Base-by-base conservation (phyloP, 495 filamentous ascomycete species). In the Chaetomium tenue region DNA sequence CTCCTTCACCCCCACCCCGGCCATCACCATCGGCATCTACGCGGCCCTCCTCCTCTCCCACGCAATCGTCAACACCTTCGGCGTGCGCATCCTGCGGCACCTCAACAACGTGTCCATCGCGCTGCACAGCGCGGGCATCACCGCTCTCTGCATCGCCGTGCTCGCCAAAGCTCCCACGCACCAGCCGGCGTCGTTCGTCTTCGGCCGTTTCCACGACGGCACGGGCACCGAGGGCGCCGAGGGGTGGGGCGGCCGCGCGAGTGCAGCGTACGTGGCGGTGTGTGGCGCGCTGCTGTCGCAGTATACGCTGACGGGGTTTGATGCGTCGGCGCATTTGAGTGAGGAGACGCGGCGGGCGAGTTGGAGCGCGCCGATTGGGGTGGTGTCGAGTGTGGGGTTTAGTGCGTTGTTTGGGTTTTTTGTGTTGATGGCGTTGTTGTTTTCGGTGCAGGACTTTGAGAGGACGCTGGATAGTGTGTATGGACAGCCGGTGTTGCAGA, bases 331-430 rank as follows among this genome's bases (percentile, higher is more conserved):
- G 2, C 86, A 88, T 68, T 64, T 88, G 18, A 80, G 76, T 33
- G 86, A 88, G 66, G 86, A 88, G 70, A 87, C 85, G 0, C 73
- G 75, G 33, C 84, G 82, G 0, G 86, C 86, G n/a, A 75, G 79
- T 30, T 86, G 84, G 83, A 80, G 75, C 22, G 85, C 86, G 0
- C 85, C 86, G 2, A 81, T 87, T 40, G 86, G 86, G 13, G 85
- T 88, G 0, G 74, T 88, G 11, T 82, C 79, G 40, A 85, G 82
- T 16, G 83, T 87, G 22, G 81, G 81, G 2, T 80, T 84, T 68
- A 84, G 81, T 12, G 76, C 84, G 12, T 51, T 88, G 33, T 87
- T 87, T 68, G 86, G 87, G 22, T 87, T 88, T 71, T 87, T 88
- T 67, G 83, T 87, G 22, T 64, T 88, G 25, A 72, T 86, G 50